A percentile compares a stretch with the other conserved stretches of the same genome.
Evolutionary conservation across 352 stramenopile species (phyloP).

Genomic region (Globisporangium solare): DNA sequence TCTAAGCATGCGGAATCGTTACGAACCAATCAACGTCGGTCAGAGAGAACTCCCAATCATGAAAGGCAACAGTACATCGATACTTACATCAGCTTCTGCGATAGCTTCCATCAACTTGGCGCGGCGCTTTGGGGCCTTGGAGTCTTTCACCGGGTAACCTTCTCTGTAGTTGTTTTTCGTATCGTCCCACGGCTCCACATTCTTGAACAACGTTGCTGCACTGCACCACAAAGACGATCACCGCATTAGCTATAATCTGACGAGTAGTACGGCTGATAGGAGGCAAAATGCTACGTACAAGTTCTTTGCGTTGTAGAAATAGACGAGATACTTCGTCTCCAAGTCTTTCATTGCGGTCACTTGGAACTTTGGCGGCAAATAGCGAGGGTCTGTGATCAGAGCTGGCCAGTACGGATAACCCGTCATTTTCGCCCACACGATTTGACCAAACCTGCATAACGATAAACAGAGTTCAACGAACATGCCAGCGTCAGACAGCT

Average conservation of each 20-base stretch:
- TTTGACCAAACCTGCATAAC: conserved; percentile 48
- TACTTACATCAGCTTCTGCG: conserved; percentile 55
- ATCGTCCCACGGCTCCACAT: conserved; percentile 72
- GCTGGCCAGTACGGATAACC: conserved; percentile 80
- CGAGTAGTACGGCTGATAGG: background rate
- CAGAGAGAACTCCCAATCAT: background rate
- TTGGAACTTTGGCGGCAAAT: conserved; percentile 43
- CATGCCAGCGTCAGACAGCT: background rate
- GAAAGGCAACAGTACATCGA: conserved; percentile 1
- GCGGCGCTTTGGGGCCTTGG: conserved; percentile 71
- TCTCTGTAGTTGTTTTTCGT: conserved; percentile 59
- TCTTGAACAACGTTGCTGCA: conserved; percentile 51
- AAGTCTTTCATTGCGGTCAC: conserved; percentile 43
- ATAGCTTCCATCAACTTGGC: conserved; percentile 63
- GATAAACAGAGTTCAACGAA: too few species aligned
- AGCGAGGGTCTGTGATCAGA: conserved; percentile 60
- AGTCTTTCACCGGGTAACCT: conserved; percentile 58
- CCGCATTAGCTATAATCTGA: conserved; percentile 1
- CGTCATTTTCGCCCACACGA: conserved; percentile 82
- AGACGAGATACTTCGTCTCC: conserved; percentile 68
- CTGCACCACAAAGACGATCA: conserved; percentile 21
- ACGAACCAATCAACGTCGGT: conserved; percentile 2
- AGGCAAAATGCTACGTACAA: conserved; percentile 30
- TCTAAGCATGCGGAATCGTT: conserved; percentile 24
- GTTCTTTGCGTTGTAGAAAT: conserved; percentile 77